Percentiles rank a stretch among this genome's conserved stretches.
Conservation (phyloP, 345 rosid genomes). For the Cardiospermum halicacabum region DNA sequence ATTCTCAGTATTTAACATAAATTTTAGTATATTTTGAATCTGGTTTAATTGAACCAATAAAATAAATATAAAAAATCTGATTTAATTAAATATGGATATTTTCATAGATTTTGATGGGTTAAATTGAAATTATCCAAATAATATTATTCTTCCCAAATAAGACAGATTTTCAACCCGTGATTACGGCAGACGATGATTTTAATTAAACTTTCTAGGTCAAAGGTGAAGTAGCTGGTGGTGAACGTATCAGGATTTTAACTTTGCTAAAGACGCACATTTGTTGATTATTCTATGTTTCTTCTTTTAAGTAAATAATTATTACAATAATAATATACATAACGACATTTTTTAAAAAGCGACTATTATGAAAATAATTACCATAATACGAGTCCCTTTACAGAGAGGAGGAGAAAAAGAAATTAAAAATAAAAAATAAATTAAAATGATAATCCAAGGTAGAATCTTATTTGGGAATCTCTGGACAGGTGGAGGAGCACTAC, state of each 20-base stretch:
- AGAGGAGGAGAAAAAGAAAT: neutral
- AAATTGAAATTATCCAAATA: no score
- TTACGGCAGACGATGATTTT: conserved; percentile 11
- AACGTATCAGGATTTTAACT: neutral
- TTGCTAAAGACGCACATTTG: neutral
- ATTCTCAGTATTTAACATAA: no score
- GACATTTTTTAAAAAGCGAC: neutral
- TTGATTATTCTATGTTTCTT: neutral
- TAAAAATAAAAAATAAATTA: no score
- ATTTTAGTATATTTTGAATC: no score
- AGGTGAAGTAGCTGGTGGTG: neutral
- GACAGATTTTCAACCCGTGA: conserved; percentile 22
- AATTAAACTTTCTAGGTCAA: conserved; percentile 1
- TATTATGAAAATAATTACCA: neutral
- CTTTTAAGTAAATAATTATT: neutral
- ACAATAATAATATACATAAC: neutral
- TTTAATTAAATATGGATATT: no score
- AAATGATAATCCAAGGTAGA: conserved; percentile 1
- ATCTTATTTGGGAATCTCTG: neutral
- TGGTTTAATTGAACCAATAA: no score
- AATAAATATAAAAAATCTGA: no score
- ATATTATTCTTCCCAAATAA: no score
- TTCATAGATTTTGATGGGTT: no score
- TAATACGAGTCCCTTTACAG: conserved; percentile 1
- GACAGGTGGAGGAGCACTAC: neutral